Evolutionary conservation across 2,329 filamentous ascomycete species (phyloP).

Genomic region (Aspergillus oerlinghausenensis): DNA sequence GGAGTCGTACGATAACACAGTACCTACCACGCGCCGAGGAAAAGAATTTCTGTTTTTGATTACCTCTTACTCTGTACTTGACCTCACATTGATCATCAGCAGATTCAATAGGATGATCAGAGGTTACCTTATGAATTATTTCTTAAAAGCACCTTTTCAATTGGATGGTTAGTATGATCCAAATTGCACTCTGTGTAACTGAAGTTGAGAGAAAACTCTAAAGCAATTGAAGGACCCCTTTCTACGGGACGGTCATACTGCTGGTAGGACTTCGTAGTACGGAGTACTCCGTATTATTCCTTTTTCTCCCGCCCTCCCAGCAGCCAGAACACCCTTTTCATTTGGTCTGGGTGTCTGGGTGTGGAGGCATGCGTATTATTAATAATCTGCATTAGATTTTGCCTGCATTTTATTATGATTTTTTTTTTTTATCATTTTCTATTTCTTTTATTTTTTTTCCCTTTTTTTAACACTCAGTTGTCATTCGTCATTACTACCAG

Average conservation of each 20-base stretch:
- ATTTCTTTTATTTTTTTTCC: constrained; percentile 11
- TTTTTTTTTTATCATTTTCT: constrained; percentile 5
- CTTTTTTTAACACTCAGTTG: not conserved
- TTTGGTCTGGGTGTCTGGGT: not conserved
- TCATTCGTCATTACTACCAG: not conserved
- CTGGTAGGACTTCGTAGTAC: not conserved
- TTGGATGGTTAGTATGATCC: not conserved
- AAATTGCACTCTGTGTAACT: not conserved
- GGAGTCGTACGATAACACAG: not conserved
- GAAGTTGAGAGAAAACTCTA: not conserved
- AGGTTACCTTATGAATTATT: not conserved
- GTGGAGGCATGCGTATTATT: not conserved
- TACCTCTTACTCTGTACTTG: not conserved
- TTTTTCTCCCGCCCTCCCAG: not conserved
- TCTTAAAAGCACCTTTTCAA: not conserved
- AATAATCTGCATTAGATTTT: not conserved
- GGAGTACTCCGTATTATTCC: too few relatives aligned
- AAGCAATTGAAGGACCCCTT: not conserved
- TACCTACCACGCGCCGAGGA: not conserved
- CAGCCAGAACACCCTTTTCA: not conserved
- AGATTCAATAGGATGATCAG: not conserved
- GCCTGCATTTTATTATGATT: constrained; percentile 1
- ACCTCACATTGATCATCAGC: not conserved
- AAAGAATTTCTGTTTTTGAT: not conserved
- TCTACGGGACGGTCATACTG: not conserved